Evolutionary conservation across 164 flowering plant genomes (phyloP), one percentile per base, ranked within the genome.

Genomic region (Warburgia ugandensis): DNA sequence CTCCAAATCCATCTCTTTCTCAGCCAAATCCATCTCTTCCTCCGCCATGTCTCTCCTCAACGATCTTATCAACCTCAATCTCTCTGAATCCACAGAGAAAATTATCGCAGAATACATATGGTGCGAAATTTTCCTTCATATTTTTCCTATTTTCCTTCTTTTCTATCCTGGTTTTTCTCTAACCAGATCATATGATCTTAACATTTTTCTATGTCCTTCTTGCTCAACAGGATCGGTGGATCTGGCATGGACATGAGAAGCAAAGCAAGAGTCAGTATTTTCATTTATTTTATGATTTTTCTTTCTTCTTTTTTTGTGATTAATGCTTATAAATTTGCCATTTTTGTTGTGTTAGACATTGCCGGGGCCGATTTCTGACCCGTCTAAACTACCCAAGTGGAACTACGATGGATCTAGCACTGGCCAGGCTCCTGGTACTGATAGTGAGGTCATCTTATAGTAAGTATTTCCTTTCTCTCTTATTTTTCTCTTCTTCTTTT

Each of bases 321-420:
- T 20, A 1, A 12, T 17, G 13, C 10, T 6, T 45, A 17, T 28
- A 26, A n/a, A n/a, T 5, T 31, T 23, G n/a, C 10, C 2, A 5
- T 43, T 23, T 38, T 31, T 3, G 7, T 30, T 38, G 27, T 50
- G 1, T 12, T 54, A 68, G 69, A 69, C 73, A n/a, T 35, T 69
- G 17, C 19, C 47, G 4, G 53, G 44, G 19, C 51, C 57, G 28
- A 47, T 30, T 8, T 25, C 36, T 20, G 60, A 58, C 17, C 69
- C 69, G 10, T 5, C 16, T 19, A 77, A 91, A 78, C 87, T 91
- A 36, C 95, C 98, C 20, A 91, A 78, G 45, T 91, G 98, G 98
- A 91, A 91, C 65, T 91, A 83, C 54, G 98, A 91, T 60, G 98
- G 98, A 52, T 87, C 98, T 2, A 87, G 96, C 70, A 91, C 98